Percentiles rank a stretch among this genome's conserved stretches.
phyloP scores from a whole-genome alignment of 805 yeast species.

The Wickerhamiella occidentalis region DNA sequence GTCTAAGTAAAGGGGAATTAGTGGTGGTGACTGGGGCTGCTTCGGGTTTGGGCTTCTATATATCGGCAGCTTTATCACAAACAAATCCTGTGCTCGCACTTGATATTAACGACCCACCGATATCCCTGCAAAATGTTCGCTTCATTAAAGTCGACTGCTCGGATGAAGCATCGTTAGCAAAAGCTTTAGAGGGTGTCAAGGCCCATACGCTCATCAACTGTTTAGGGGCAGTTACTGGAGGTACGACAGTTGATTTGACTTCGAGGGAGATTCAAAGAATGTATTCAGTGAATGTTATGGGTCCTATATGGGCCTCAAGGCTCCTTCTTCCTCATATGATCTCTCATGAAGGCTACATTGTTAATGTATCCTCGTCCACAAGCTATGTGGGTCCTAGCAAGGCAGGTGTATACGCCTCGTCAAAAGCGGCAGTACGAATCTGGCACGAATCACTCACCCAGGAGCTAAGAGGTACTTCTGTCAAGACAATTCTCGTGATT shows the following conservation, averaged over 20 bases:
- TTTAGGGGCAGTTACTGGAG: conserved; percentile 78
- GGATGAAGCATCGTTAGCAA: conserved; percentile 30
- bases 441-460: conserved; percentile 58
- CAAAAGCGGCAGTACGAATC: conserved; percentile 66
- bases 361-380: conserved; percentile 62
- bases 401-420: conserved; percentile 62
- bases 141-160: conserved; percentile 14
- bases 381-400: conserved; percentile 71
- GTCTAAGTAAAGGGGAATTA: conserved; percentile 2
- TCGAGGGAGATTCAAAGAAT: conserved; percentile 39
- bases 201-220: conserved; percentile 72
- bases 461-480: conserved; percentile 41
- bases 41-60: conserved; percentile 21
- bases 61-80: conserved; percentile 18
- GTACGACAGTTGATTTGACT: conserved; percentile 27
- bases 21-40: conserved; percentile 23
- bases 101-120: conserved; percentile 15
- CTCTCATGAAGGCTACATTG: conserved; percentile 47
- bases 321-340: conserved; percentile 55
- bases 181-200: conserved; percentile 54
- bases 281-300: conserved; percentile 47
- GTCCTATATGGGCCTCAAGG: conserved; percentile 53
- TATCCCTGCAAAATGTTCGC: conserved; percentile 11
- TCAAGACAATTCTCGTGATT: conserved; percentile 58
- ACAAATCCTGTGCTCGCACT: conserved; percentile 14